Conservation (phyloP, 1,284 basidiomycete genomes). For the Puccinia horiana region DNA sequence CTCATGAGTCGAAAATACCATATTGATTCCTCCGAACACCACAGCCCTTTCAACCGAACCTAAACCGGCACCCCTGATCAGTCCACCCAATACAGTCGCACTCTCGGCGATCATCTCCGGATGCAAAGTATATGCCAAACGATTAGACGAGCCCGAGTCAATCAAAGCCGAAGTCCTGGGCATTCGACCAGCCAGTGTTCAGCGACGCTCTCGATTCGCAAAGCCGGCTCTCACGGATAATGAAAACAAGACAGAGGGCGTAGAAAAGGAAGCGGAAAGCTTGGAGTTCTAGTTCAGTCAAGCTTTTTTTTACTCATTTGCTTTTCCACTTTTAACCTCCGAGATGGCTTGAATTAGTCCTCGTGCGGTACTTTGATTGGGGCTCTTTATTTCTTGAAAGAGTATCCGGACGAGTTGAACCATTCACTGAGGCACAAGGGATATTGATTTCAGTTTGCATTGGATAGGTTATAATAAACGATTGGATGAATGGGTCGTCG, state of each 20-base stretch:
- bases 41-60: conserved; percentile 30
- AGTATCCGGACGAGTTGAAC: neutral
- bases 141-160: conserved; percentile 77
- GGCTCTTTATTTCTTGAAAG: neutral
- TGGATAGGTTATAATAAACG: conserved; percentile 61
- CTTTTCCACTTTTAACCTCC: neutral
- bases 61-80: conserved; percentile 53
- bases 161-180: conserved; percentile 90
- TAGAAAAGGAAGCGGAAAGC: conserved; percentile 43
- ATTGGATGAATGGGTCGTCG: conserved; percentile 96
- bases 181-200: conserved; percentile 69
- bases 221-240: conserved; percentile 62
- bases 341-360: neutral
- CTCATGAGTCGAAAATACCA: no score
- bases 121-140: conserved; percentile 86
- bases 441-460: conserved; percentile 48
- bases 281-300: conserved; percentile 47
- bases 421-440: conserved; percentile 20
- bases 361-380: neutral
- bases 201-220: conserved; percentile 53
- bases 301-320: neutral
- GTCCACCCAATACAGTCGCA: conserved; percentile 54
- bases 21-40: neutral
- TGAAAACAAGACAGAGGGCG: conserved; percentile 61
- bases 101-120: conserved; percentile 69